A percentile compares a stretch with the other conserved stretches of the same genome.
These are phyloP conservation scores for Penicillium sp. DNA, from an alignment of 2,329 filamentous ascomycete genomes.

Conservation along the genomic window DNA sequence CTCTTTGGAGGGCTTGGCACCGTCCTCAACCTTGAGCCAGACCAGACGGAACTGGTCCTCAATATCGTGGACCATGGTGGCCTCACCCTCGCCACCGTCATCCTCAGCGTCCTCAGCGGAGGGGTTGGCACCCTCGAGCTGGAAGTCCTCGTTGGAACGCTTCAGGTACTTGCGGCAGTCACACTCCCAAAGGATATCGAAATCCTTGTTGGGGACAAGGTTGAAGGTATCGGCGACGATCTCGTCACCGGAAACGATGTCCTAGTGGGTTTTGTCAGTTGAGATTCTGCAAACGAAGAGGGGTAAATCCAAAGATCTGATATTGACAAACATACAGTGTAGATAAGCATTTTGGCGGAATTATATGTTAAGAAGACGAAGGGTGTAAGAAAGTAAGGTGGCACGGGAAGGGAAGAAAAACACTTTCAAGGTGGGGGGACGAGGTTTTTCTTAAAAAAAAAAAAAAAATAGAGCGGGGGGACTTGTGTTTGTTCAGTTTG, in stretches of 20 bases:
- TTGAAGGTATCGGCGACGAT: conserved; percentile 94
- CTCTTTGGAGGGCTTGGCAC: conserved; percentile 69
- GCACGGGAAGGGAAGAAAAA: conserved; percentile 25
- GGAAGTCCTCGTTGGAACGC: conserved; percentile 65
- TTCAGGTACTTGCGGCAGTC: conserved; percentile 88
- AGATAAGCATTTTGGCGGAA: conserved; percentile 70
- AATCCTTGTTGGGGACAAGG: conserved; percentile 61
- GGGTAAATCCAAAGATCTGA: background rate
- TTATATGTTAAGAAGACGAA: conserved; percentile 17
- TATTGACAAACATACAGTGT: conserved; percentile 54
- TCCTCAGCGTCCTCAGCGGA: conserved; percentile 81
- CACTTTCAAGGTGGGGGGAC: conserved; percentile 32
- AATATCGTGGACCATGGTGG: conserved; percentile 79
- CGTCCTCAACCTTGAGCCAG: conserved; percentile 50
- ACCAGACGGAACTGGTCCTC: conserved; percentile 88
- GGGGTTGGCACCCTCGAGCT: conserved; percentile 78
- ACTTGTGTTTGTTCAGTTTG: conserved; percentile 17
- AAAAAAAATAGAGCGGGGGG: conserved; percentile 5
- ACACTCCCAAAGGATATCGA: conserved; percentile 81
- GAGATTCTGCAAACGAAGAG: conserved; percentile 6
- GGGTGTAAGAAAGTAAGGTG: conserved; percentile 25
- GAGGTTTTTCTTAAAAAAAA: conserved; percentile 23
- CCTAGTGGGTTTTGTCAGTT: conserved; percentile 54
- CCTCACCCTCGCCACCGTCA: conserved; percentile 69
- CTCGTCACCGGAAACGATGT: conserved; percentile 87